Percentiles rank a stretch among this genome's conserved stretches.
Conservation (phyloP, 2,329 filamentous ascomycete genomes). For the Hypoxylon sp. region DNA sequence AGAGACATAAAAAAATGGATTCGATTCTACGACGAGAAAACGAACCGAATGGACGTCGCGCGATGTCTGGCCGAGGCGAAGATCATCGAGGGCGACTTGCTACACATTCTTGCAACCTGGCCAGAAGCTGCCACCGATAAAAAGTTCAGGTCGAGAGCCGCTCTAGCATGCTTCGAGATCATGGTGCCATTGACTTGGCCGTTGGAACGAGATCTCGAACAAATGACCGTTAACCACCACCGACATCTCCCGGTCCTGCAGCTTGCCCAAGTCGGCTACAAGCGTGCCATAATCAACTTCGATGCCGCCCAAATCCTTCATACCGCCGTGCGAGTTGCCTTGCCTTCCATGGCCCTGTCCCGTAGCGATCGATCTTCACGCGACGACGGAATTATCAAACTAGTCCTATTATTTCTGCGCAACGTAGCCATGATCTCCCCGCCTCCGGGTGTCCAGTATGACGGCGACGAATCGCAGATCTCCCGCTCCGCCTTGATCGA, state of each 20-base stretch:
- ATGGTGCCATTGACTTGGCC: slow-evolving; percentile 96
- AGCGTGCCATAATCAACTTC: slow-evolving; percentile 85
- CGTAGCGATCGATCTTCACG: slow-evolving; percentile 77
- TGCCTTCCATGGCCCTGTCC: slow-evolving; percentile 84
- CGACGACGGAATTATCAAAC: slow-evolving; percentile 91
- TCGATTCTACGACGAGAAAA: slow-evolving; percentile 90
- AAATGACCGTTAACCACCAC: slow-evolving; percentile 92
- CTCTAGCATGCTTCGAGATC: slow-evolving; percentile 86
- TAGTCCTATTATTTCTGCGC: slow-evolving; percentile 86
- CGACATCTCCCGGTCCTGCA: slow-evolving; percentile 89
- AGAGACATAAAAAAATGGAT: slow-evolving; percentile 96
- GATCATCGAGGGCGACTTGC: slow-evolving; percentile 85
- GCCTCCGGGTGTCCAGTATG: slow-evolving; percentile 73
- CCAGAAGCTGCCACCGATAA: slow-evolving; percentile 75
- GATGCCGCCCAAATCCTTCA: slow-evolving; percentile 80
- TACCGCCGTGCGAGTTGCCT: slow-evolving; percentile 78
- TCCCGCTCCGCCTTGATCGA: slow-evolving; percentile 89
- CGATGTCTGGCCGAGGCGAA: slow-evolving; percentile 92
- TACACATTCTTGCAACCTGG: slow-evolving; percentile 89
- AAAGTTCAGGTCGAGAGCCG: slow-evolving; percentile 78
- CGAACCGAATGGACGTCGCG: slow-evolving; percentile 93
- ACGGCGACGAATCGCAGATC: slow-evolving; percentile 89
- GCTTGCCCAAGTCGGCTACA: slow-evolving; percentile 88
- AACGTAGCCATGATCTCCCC: slow-evolving; percentile 88
- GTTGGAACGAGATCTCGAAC: slow-evolving; percentile 77